These are phyloP conservation scores for Corylus americana DNA, from an alignment of 306 rosid genomes.

Conservation along the genomic window DNA sequence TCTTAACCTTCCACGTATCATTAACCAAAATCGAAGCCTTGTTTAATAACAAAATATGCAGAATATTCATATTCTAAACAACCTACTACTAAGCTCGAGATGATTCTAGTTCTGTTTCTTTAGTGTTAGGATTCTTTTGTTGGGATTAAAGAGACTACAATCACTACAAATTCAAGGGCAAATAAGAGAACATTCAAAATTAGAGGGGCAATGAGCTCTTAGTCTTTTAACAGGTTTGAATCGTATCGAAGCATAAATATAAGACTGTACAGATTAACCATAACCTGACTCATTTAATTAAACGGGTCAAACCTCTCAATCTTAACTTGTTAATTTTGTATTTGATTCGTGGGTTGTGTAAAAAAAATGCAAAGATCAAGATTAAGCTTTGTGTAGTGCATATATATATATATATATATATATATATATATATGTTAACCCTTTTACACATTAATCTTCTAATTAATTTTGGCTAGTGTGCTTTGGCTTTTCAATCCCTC, in stretches of 20 bases:
- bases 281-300: too few relatives aligned
- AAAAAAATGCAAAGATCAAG: background rate
- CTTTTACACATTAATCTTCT: background rate
- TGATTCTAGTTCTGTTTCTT: slow-evolving; percentile 13
- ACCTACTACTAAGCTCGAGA: background rate
- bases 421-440: too few relatives aligned
- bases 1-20: slow-evolving; percentile 29
- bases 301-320: too few relatives aligned
- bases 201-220: too few relatives aligned
- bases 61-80: slow-evolving; percentile 19
- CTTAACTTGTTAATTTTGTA: too few relatives aligned
- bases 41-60: background rate
- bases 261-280: too few relatives aligned
- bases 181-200: too few relatives aligned
- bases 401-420: too few relatives aligned
- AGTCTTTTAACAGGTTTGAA: too few relatives aligned
- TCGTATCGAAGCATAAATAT: too few relatives aligned
- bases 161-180: too few relatives aligned
- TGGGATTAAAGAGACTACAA: slow-evolving; percentile 9
- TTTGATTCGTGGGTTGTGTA: too few relatives aligned
- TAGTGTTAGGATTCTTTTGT: slow-evolving; percentile 21
- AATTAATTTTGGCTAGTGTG: background rate
- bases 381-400: background rate
- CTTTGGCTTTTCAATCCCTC: background rate
- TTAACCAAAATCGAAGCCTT: slow-evolving; percentile 21